phyloP scores from a whole-genome alignment of 768 basidiomycete genomes.

The Leccinum fibrillosum region DNA sequence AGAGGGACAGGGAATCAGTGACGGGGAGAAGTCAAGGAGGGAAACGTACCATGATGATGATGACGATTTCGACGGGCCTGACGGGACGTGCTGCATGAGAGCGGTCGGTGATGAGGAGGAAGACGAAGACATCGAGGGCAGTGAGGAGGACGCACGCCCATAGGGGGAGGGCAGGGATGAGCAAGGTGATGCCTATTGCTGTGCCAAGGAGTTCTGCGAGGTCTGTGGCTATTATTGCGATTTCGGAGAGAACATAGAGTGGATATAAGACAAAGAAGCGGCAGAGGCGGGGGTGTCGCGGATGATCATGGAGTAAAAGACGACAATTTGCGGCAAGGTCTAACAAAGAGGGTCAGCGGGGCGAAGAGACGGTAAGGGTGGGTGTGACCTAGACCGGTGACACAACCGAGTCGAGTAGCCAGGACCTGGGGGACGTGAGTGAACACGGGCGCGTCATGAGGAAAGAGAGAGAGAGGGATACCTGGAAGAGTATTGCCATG shows the following conservation, averaged over 20 bases:
- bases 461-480: not conserved
- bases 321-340: conserved; percentile 50
- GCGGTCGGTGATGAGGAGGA: conserved; percentile 42
- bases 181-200: conserved; percentile 55
- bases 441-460: not conserved
- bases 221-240: conserved; percentile 56
- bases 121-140: conserved; percentile 45
- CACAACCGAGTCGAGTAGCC: conserved; percentile 41
- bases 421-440: conserved; percentile 25
- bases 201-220: conserved; percentile 59
- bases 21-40: not conserved
- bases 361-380: too few relatives aligned
- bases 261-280: conserved; percentile 45
- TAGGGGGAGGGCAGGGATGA: conserved; percentile 47
- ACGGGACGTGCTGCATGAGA: conserved; percentile 31
- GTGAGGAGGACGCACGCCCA: conserved; percentile 50
- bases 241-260: conserved; percentile 42
- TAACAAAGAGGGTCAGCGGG: conserved; percentile 3
- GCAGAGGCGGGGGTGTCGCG: conserved; percentile 35
- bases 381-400: conserved; percentile 24
- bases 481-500: conserved; percentile 43
- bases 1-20: not conserved
- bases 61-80: conserved; percentile 37
- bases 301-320: conserved; percentile 43
- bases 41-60: conserved; percentile 31